Base-by-base conservation (phyloP, 805 yeast genomes). In the Spathaspora gorwiae region DNA sequence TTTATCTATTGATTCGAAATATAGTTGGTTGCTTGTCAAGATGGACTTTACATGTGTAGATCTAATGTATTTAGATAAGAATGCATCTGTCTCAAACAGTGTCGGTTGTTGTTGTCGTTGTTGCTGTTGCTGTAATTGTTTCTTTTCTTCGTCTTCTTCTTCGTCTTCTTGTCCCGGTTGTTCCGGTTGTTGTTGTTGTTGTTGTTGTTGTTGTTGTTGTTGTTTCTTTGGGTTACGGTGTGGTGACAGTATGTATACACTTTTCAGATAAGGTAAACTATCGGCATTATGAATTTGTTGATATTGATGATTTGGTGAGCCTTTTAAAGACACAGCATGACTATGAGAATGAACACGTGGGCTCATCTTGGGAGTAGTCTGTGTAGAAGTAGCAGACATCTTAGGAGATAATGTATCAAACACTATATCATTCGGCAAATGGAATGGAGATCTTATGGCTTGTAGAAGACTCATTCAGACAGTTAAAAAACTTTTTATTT, bases 61-160 rank as follows among this genome's bases (percentile, higher is more conserved):
- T 34, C 55, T 55, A 36, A 60, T 43, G 40, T 60, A 60, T 39
- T 60, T 55, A 6, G 57, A 35, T 29, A 60, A 44, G 43, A 56
- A 60, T 5, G 58, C 53, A 38, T 59, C 64, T 13, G 44, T 36
- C 15, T 36, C 26, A 14, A 13, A 26, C 15, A 14, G 38, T 15
- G 2, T 7, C 9, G 10, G 26, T 11, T n/a, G 9, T n/a, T 39
- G 11, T 39, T 13, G 19, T 30, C 9, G 19, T n/a, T 7, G 7
- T 27, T 8, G 26, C 24, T 27, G 40, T 7, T 11, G 26, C 26
- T 36, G 26, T 36, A 5, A 3, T 19, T 19, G 24, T 19, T 19
- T 19, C 24, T 19, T 19, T 19, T 19, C 24, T 19, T 19, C 24
- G 24, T 19, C 24, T 19, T 19, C 24, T 33, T 33, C 14, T n/a